Evolutionary conservation across 805 yeast species (phyloP).

Genomic region (Saccharomyces mikatae): DNA sequence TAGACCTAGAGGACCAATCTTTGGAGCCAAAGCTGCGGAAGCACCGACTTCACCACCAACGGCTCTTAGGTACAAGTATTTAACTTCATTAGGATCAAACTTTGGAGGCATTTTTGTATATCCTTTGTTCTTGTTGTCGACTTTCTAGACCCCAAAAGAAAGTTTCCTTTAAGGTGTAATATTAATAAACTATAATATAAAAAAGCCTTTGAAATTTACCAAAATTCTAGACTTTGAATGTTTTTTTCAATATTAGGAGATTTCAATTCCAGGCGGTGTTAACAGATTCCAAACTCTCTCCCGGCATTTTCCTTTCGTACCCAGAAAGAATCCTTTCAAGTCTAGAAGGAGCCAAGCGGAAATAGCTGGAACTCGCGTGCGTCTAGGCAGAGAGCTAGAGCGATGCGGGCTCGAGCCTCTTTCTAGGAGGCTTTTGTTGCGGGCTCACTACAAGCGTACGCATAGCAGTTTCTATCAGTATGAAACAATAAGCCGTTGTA

Average conservation of each 20-base stretch:
- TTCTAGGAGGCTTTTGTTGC: neutral
- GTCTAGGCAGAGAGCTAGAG: neutral
- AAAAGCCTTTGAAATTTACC: neutral
- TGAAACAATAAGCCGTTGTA: neutral
- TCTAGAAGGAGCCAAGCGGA: neutral
- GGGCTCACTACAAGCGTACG: neutral
- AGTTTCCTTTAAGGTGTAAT: neutral
- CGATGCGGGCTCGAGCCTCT: neutral
- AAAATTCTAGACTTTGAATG: neutral
- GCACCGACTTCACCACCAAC: slow-evolving; percentile 99
- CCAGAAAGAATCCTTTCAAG: neutral
- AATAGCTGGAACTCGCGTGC: neutral
- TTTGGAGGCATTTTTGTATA: slow-evolving; percentile 79
- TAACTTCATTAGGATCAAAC: slow-evolving; percentile 97
- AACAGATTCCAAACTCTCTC: neutral
- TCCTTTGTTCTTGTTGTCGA: slow-evolving; percentile 8
- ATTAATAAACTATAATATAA: neutral
- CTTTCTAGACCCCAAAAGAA: neutral
- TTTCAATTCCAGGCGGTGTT: neutral
- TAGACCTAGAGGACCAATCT: slow-evolving; percentile 99
- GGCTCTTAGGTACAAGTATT: slow-evolving; percentile 97
- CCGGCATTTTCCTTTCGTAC: neutral
- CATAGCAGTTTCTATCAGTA: neutral
- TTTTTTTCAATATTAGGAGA: neutral
- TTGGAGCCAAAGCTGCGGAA: slow-evolving; percentile 98